Evolutionary conservation across 2,329 filamentous ascomycete genomes (phyloP), one percentile per base, ranked within the genome.

Genomic region (Botrytis elliptica): DNA sequence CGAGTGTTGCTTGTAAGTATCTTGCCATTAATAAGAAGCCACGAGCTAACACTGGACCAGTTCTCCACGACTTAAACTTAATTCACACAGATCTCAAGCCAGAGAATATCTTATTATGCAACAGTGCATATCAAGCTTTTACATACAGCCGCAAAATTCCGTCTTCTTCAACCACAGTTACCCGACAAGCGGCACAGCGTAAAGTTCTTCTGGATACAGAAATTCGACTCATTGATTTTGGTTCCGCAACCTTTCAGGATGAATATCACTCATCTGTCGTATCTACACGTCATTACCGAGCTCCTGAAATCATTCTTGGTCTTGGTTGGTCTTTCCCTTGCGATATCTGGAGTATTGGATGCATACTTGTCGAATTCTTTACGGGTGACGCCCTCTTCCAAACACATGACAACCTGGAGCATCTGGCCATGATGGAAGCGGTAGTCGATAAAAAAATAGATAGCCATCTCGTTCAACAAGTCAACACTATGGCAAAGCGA

Each of bases 41-140:
- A 20, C n/a, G 46, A 16, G 60, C 29, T 73, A 69, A 72, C 74
- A 81, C 75, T 63, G 22, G 42, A 75, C 2, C 73, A 97, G 94
- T 98, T 83, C 87, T 99, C 36, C 96, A 99, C 81, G 96, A 99
- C 83, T 88, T 99, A 29, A 97, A 98, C 82, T 88, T 99, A 77
- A 98, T 99, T 75, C 96, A 99, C 82, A 99, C 96, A 16, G 90
- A 92, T 80, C 82, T 92, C 66, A 92, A 92, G 80, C 90, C 90
- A 0, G 90, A 92, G 79, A 92, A 92, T 77, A 92, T 92, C 75
- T 85, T 92, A 42, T 85, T 92, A 18, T 90, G 89, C 76, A 86
- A 91, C 75, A 89, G 87, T 77, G 83, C 86, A 4, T 92, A 91
- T 76, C 90, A 92, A 80, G 91, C 89, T 1, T 92, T 92, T 78